Percentiles rank a stretch among this genome's conserved stretches.
These are phyloP conservation scores for Herpetomonas muscarum DNA, from an alignment of 208 protist species.

Conservation along the genomic window DNA sequence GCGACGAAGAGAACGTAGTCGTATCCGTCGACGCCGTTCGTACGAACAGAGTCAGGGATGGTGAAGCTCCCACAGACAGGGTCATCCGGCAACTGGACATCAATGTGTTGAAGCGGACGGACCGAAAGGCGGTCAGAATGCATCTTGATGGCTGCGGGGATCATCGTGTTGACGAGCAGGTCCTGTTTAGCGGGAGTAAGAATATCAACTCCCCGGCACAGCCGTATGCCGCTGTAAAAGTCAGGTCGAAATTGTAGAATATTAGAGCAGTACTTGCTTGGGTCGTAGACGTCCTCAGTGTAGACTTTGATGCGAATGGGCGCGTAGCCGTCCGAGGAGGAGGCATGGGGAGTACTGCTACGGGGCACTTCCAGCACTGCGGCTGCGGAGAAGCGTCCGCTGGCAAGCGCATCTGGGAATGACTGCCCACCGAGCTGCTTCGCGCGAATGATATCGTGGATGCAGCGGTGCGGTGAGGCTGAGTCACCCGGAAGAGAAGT, in stretches of 20 bases:
- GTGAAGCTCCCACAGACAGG: conserved; percentile 10
- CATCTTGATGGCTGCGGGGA: conserved; percentile 9
- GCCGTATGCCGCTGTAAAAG: neutral
- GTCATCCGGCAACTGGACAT: neutral
- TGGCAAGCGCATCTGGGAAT: neutral
- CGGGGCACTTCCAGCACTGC: neutral
- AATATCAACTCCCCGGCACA: neutral
- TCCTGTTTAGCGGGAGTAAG: conserved; percentile 4
- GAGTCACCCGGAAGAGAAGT: too few species aligned
- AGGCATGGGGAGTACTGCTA: neutral
- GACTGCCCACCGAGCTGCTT: neutral
- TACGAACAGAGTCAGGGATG: conserved; percentile 7
- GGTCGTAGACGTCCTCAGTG: conserved; percentile 8
- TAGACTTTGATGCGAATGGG: conserved; percentile 12
- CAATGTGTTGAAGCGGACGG: neutral
- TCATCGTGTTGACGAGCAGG: conserved; percentile 3
- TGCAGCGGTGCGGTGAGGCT: neutral
- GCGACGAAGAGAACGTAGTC: conserved; percentile 25
- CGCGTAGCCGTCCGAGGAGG: conserved; percentile 1
- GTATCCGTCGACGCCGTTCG: conserved; percentile 1
- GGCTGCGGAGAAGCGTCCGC: neutral
- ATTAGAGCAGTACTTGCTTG: conserved; percentile 8
- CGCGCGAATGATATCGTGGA: neutral
- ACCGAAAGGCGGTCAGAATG: conserved; percentile 16
- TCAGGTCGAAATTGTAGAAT: neutral